Evolutionary conservation across 2,329 filamentous ascomycete genomes (phyloP), one percentile per base, ranked within the genome.

Genomic region (Catunica adiposa): DNA sequence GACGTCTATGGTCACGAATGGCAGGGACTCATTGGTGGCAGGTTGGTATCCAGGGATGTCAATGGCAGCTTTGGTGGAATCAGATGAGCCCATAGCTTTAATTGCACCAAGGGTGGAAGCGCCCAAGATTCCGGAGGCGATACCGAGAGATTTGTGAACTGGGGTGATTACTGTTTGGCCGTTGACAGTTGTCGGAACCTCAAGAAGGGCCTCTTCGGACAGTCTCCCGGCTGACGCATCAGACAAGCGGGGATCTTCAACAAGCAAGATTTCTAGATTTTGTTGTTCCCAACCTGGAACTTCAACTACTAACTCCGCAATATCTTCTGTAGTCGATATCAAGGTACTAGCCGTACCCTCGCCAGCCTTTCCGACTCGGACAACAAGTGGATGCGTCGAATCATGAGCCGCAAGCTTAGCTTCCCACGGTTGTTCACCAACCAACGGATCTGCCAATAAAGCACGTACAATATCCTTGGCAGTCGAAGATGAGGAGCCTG

Each of bases 61-160:
- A 6, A 86, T 73, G 3, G 78, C 82, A 53, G 69, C 75, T 62
- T 66, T 72, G 62, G 77, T 76, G 59, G 68, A 69, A 55, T 68
- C 68, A 59, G 64, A 60, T 61, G 65, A 65, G 58, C 68, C 65
- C 1, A 69, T 51, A 37, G 71, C 59, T 17, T 72, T 68, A 50
- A 77, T 64, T 7, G 70, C 63, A 4, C 75, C 66, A 5, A 78
- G 61, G 1, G 75, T 71, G 3, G 82, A 73, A 1, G 84, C 79
- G 6, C 84, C 87, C 54, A 78, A 70, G 1, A 94, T 69, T 0
- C 87, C 89, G 51, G 86, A 76, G 0, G 80, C 82, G 7, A 94
- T 76, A 8, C 96, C 63, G 15, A 96, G 68, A 0, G 83, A 80
- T 64, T 83, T 86, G 65, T 97, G 90, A 1, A 96, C 88, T 0